Conservation (phyloP, 768 basidiomycete genomes). For the Sarcodon sp. region DNA sequence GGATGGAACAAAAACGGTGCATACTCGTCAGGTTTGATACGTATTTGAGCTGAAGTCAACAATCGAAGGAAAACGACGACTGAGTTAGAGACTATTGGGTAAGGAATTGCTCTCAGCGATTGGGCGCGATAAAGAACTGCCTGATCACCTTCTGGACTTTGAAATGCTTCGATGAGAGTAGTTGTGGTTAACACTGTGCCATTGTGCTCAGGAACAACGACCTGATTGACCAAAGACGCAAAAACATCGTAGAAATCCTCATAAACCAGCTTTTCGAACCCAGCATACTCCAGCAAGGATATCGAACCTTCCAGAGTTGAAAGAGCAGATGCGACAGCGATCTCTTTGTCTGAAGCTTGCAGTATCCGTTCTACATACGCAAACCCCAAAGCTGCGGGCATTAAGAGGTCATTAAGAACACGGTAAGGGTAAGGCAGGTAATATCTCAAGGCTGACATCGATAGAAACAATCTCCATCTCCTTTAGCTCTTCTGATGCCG, state of each 20-base stretch:
- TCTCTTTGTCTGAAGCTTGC: constrained; percentile 25
- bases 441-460: constrained; percentile 40
- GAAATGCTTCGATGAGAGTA: constrained; percentile 38
- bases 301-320: constrained; percentile 38
- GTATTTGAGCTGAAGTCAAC: constrained; percentile 75
- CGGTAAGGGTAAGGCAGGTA: neutral
- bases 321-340: constrained; percentile 36
- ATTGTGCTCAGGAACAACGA: constrained; percentile 23
- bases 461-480: constrained; percentile 76
- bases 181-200: constrained; percentile 22
- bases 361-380: constrained; percentile 69
- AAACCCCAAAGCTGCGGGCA: constrained; percentile 60
- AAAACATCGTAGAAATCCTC: constrained; percentile 70
- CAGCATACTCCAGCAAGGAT: constrained; percentile 37
- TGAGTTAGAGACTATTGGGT: constrained; percentile 43
- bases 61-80: constrained; percentile 75
- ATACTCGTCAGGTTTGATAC: constrained; percentile 45
- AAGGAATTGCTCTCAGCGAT: neutral
- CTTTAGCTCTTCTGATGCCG: constrained; percentile 58
- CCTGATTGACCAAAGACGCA: constrained; percentile 30
- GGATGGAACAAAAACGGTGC: constrained; percentile 68
- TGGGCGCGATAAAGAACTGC: neutral
- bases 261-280: constrained; percentile 56
- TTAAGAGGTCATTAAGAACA: constrained; percentile 9
- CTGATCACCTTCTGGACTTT: constrained; percentile 32